Conservation (phyloP, 495 filamentous ascomycete genomes). For the Penicillium manginii region DNA sequence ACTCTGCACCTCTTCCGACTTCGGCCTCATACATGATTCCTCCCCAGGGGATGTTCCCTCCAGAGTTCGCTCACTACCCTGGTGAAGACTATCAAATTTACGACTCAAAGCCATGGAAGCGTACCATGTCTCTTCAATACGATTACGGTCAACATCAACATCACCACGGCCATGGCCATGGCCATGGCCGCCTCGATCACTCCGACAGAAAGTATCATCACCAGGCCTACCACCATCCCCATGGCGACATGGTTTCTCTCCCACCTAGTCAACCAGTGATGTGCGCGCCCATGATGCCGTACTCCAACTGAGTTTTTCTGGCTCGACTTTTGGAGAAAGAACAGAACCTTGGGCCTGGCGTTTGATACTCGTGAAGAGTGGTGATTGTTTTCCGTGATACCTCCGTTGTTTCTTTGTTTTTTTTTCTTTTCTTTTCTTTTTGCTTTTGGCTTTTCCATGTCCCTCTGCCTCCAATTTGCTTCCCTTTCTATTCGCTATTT, state of each 20-base stretch:
- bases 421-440: conserved; percentile 3
- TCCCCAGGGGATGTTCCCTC: conserved; percentile 25
- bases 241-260: conserved; percentile 26
- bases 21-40: conserved; percentile 29
- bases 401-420: conserved; percentile 11
- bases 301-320: conserved; percentile 26
- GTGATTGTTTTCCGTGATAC: conserved; percentile 18
- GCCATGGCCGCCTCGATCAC: conserved; percentile 22
- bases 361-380: conserved; percentile 25
- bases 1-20: conserved; percentile 32
- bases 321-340: not conserved
- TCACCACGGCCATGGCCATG: conserved; percentile 26
- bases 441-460: no score
- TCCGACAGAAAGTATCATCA: conserved; percentile 27
- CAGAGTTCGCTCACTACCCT: conserved; percentile 22
- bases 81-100: conserved; percentile 29
- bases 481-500: conserved; percentile 2
- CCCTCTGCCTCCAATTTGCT: no score
- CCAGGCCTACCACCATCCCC: conserved; percentile 17
- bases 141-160: conserved; percentile 37
- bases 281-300: conserved; percentile 39
- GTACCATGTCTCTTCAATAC: conserved; percentile 38
- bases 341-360: conserved; percentile 15
- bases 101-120: conserved; percentile 39
- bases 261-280: conserved; percentile 31